phyloP scores from a whole-genome alignment of 805 yeast genomes.

The Candida fluviatilis region DNA sequence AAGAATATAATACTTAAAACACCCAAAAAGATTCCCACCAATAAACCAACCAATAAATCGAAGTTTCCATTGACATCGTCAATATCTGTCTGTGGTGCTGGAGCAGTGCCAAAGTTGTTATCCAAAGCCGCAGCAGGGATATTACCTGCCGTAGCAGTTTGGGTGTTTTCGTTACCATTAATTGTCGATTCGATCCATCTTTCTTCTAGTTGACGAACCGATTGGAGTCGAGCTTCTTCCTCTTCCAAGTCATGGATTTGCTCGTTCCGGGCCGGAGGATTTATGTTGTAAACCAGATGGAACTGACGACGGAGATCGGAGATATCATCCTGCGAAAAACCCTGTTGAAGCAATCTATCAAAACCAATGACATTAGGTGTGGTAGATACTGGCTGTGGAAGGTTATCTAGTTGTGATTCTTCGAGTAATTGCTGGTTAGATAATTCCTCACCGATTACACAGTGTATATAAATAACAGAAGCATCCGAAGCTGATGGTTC shows the following conservation, averaged over 20 bases:
- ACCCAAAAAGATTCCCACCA: conserved; percentile 75
- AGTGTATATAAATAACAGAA: conserved; percentile 61
- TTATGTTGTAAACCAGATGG: conserved; percentile 57
- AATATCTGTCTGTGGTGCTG: conserved; percentile 22
- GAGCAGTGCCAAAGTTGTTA: conserved; percentile 10
- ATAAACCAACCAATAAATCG: conserved; percentile 65
- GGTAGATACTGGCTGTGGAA: conserved; percentile 47
- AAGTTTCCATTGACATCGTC: conserved; percentile 43
- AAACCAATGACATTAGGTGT: conserved; percentile 81
- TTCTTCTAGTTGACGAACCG: conserved; percentile 69
- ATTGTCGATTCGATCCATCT: conserved; percentile 84
- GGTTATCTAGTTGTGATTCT: conserved; percentile 56
- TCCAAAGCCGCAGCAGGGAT: conserved; percentile 5
- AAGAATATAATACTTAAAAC: conserved; percentile 58
- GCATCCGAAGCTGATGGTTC: conserved; percentile 15
- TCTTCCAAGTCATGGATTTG: conserved; percentile 35
- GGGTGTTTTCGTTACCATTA: conserved; percentile 43
- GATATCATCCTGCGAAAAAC: conserved; percentile 77
- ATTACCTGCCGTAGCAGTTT: conserved; percentile 3
- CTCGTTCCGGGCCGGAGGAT: conserved; percentile 14
- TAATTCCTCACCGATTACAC: conserved; percentile 69
- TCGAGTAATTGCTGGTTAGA: conserved; percentile 50
- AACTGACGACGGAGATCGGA: conserved; percentile 71
- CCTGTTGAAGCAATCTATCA: conserved; percentile 77
- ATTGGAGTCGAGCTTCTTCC: conserved; percentile 34